These are phyloP conservation scores for Citrus sp. DNA, from an alignment of 345 rosid genomes.

Conservation along the genomic window DNA sequence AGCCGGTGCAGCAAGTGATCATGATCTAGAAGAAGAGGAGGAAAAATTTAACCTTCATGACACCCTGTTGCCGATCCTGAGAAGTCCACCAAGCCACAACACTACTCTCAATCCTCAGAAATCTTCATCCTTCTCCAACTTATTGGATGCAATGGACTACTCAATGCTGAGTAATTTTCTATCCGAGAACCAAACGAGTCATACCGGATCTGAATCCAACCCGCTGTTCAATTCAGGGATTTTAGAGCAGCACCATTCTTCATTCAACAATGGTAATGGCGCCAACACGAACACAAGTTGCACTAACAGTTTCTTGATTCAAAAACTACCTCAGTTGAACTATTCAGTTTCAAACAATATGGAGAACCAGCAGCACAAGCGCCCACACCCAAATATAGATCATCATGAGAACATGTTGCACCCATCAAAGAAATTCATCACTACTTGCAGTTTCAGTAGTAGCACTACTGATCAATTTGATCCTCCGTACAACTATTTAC, in stretches of 20 bases:
- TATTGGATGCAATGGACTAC: slow-evolving; percentile 74
- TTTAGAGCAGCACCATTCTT: slow-evolving; percentile 15
- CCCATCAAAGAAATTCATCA: slow-evolving; percentile 45
- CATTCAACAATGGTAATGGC: slow-evolving; percentile 19
- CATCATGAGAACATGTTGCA: slow-evolving; percentile 32
- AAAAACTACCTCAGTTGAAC: slow-evolving; percentile 55
- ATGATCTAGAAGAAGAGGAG: slow-evolving; percentile 63
- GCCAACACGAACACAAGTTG: slow-evolving; percentile 8
- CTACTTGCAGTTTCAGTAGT: slow-evolving; percentile 47
- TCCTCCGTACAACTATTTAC: slow-evolving; percentile 40
- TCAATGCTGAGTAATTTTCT: slow-evolving; percentile 52
- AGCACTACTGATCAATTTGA: slow-evolving; percentile 34
- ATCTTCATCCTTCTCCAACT: slow-evolving; percentile 71
- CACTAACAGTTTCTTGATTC: slow-evolving; percentile 33
- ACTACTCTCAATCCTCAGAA: slow-evolving; percentile 54
- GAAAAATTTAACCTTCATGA: slow-evolving; percentile 34
- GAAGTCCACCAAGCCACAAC: slow-evolving; percentile 21
- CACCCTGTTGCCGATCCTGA: slow-evolving; percentile 29
- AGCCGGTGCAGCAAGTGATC: slow-evolving; percentile 42
- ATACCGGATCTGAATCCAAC: slow-evolving; percentile 32
- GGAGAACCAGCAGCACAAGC: slow-evolving; percentile 33
- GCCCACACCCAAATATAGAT: slow-evolving; percentile 36
- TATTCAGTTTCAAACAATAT: slow-evolving; percentile 29
- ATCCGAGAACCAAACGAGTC: slow-evolving; percentile 41
- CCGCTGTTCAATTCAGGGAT: slow-evolving; percentile 17